Evolutionary conservation across 495 filamentous ascomycete species (phyloP), one percentile per base, ranked within the genome.

Genomic region (Tuber melanosporum): DNA sequence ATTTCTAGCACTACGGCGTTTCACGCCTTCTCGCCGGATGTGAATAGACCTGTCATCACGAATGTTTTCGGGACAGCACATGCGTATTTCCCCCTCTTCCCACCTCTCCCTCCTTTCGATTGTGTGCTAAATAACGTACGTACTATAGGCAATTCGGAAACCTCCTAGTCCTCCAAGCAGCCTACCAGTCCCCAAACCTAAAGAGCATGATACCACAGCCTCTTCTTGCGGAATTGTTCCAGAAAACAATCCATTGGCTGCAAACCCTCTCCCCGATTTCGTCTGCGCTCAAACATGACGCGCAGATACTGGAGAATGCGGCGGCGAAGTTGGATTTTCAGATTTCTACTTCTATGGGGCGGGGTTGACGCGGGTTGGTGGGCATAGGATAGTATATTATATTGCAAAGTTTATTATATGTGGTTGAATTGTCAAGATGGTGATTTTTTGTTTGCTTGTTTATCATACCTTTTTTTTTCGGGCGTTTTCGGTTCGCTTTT

Each of bases 1-100:
- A 89, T 95, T n/a, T 84, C 89, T 79, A 97, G 94, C 83, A 98
- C 95, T 1, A 87, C 88, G 75, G 93, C 94, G 1, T 97, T 98
- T 81, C 92, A 97, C 85, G 90, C 90, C 0, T 84, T 91, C 69
- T 86, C 87, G 49, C 82, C 84, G 19, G 84, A 85, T 20, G 81
- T 85, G 41, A 87, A 89, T 73, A 89, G 95, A 8, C 90, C 92
- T 42, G 90, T 97, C 46, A 90, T 97, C 69, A 98, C 95, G 14
- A 98, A 97, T 82, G 92, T 97, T 41, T 96, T 96, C 84, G 94
- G 95, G 39, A 98, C 95, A 19, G 92, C 94, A 78, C 95, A 97
- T 88, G 95, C 95, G 94, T 98, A 94, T 89, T 71, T 44, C 6
- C 71, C 49, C 46, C 52, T 47, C 12, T 26, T 10, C 43, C 62